phyloP scores from a whole-genome alignment of 2,329 filamentous ascomycete species.

The Fusarium paranaense region DNA sequence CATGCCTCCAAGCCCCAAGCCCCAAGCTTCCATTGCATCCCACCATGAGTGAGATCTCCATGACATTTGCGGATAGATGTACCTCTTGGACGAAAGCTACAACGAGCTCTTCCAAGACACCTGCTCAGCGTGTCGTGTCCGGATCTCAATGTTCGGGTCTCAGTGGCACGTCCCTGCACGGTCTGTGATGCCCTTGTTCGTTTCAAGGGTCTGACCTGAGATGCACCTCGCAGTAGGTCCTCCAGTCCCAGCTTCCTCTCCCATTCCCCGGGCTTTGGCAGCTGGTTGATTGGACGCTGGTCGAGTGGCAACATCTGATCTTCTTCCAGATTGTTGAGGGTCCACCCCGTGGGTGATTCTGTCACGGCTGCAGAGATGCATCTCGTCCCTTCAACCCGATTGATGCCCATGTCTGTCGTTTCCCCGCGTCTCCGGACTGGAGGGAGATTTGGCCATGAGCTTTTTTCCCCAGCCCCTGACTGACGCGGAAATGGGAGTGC shows the following conservation, averaged over 20 bases:
- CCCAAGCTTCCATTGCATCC: constrained; percentile 10
- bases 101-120: neutral
- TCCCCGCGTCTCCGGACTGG: constrained; percentile 24
- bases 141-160: constrained; percentile 13
- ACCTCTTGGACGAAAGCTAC: constrained; percentile 18
- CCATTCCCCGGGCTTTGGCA: constrained; percentile 13
- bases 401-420: constrained; percentile 1
- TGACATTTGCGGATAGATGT: constrained; percentile 31
- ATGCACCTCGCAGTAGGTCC: constrained; percentile 22
- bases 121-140: constrained; percentile 2
- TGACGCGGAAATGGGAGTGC: neutral
- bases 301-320: constrained; percentile 28
- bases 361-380: constrained; percentile 21
- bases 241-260: constrained; percentile 27
- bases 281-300: constrained; percentile 31
- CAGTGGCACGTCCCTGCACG: constrained; percentile 15
- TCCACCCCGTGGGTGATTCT: constrained; percentile 33
- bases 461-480: constrained; percentile 6
- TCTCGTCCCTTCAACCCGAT: constrained; percentile 32
- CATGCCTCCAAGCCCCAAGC: constrained; percentile 6
- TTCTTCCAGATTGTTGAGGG: constrained; percentile 32
- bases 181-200: constrained; percentile 19
- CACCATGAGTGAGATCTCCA: constrained; percentile 13
- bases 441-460: constrained; percentile 16
- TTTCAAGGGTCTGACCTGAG: constrained; percentile 27